These are phyloP conservation scores for Fusarium sp. DNA, from an alignment of 2,329 filamentous ascomycete genomes.

Conservation along the genomic window DNA sequence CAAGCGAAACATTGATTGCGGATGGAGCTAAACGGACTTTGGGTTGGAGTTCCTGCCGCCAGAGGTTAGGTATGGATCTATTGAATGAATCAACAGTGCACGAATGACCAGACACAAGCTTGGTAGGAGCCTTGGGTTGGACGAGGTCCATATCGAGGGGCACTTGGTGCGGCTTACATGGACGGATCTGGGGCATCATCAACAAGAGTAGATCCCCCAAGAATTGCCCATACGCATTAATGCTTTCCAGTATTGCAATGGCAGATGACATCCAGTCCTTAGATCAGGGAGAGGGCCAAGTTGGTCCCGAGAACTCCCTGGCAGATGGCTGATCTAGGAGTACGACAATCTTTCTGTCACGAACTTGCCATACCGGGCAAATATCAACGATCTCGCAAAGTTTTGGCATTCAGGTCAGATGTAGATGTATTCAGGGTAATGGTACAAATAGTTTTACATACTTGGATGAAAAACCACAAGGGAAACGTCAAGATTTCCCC, in stretches of 20 bases:
- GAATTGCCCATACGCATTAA: neutral
- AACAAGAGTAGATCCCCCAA: neutral
- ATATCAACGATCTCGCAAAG: neutral
- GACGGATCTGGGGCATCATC: neutral
- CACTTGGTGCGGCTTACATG: neutral
- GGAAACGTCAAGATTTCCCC: conserved; percentile 6
- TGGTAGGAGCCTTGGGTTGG: neutral
- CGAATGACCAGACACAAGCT: neutral
- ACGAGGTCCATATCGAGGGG: neutral
- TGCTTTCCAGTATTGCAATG: neutral
- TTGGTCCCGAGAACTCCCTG: neutral
- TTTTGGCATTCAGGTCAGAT: conserved; percentile 4
- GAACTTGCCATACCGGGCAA: neutral
- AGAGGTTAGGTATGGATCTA: neutral
- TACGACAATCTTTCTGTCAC: neutral
- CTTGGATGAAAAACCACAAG: conserved; percentile 16
- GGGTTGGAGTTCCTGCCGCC: neutral
- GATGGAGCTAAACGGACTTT: neutral
- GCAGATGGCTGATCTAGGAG: neutral
- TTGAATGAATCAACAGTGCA: neutral
- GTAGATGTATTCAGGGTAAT: conserved; percentile 28
- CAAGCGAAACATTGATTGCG: neutral
- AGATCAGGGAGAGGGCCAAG: neutral
- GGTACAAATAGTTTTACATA: conserved; percentile 46
- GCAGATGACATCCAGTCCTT: neutral